Evolutionary conservation across 2,329 filamentous ascomycete genomes (phyloP).

Genomic region (Xylariaceae sp.): DNA sequence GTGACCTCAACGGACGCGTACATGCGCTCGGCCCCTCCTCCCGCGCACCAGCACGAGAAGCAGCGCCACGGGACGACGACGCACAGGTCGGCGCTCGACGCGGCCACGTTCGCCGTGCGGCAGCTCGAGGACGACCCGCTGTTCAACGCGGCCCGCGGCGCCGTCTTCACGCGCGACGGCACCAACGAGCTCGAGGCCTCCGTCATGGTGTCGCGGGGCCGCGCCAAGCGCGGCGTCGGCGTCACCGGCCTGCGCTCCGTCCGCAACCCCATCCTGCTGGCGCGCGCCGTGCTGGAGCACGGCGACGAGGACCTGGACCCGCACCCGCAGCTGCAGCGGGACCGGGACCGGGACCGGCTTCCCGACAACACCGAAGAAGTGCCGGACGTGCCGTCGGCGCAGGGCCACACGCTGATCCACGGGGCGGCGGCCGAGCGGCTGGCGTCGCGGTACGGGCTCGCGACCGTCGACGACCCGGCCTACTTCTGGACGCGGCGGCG

Average conservation of each 20-base stretch:
- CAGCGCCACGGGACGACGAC: constrained; percentile 5
- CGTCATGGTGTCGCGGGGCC: constrained; percentile 72
- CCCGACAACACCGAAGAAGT: constrained; percentile 5
- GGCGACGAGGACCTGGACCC: constrained; percentile 50
- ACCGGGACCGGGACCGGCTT: neutral
- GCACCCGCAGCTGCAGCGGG: too few relatives aligned
- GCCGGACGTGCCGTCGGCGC: constrained; percentile 44
- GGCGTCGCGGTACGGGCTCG: constrained; percentile 60
- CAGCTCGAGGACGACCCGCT: constrained; percentile 72
- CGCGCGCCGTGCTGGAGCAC: constrained; percentile 60
- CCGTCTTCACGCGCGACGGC: constrained; percentile 78
- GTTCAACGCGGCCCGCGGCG: constrained; percentile 78
- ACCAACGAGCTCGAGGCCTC: constrained; percentile 80
- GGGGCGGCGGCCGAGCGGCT: constrained; percentile 62
- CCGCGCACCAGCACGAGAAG: constrained; percentile 1
- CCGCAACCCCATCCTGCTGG: constrained; percentile 73
- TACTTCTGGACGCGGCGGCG: constrained; percentile 75
- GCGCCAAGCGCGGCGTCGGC: constrained; percentile 69
- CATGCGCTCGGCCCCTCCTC: constrained; percentile 31
- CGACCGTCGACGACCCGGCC: constrained; percentile 55
- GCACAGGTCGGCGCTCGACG: constrained; percentile 60
- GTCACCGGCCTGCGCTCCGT: constrained; percentile 66
- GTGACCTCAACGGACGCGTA: constrained; percentile 37
- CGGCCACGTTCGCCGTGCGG: constrained; percentile 66
- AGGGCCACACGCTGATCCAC: constrained; percentile 63